Base-by-base conservation (phyloP, 768 basidiomycete species). In the Pleurotus ostreatus region DNA sequence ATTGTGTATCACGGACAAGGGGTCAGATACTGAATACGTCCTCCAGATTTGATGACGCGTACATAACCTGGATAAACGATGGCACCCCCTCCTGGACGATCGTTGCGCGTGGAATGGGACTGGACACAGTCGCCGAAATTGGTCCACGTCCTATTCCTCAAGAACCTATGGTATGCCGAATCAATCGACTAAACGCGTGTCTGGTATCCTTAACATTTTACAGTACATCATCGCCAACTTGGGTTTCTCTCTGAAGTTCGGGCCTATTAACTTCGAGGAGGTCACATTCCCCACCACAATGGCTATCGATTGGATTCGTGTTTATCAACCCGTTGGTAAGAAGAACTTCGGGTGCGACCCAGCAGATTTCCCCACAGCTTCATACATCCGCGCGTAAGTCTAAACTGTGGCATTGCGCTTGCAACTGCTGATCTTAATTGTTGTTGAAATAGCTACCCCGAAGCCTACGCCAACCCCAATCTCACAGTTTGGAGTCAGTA, bases 301-400 rank as follows among this genome's bases (percentile, higher is more conserved):
- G 88, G 73, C 74, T 55, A 72, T 94, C 49, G 94, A 96, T 65
- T 95, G 84, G 57, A 83, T 95, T 56, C 82, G 94, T 1, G 88
- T 96, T 4, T 88, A 87, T 62, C 86, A 86, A 60, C 74, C 73
- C 11, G 65, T 72, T 46, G 70, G 78, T 58, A 63, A 70, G 3
- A 66, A 74, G 40, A 84, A 84, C 61, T 71, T 86, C 49, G 84
- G 85, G 1, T 89, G 86, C 59, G 88, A 93, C 63, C 91, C 93
- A 3, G 62, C 69, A 8, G 77, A 81, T 12, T 85, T 79, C 68
- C 93, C 94, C 0, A 97, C 94, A 0, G 66, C 74, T 9, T 70
- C 78, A 1, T 96, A 96, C 67, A 96, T 95, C 62, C 65, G 85
- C n/a, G 73, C 78, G 84, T 88, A 67, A 16, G 48, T 49, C 30